phyloP scores from a whole-genome alignment of 352 stramenopile species.

The Pythium vanterpoolii region DNA sequence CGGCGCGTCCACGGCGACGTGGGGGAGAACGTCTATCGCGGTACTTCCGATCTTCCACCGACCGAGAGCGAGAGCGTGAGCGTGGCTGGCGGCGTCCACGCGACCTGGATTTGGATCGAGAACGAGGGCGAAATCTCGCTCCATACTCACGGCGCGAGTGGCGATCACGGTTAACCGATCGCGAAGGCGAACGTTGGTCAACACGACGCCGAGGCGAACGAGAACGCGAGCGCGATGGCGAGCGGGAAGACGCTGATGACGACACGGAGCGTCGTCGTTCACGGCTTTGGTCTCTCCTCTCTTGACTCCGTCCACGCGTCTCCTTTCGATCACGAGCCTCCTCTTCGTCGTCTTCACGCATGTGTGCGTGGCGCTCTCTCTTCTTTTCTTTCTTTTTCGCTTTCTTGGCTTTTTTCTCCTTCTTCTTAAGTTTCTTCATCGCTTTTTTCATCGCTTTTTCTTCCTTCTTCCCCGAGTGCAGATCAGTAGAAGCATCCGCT shows the following conservation, averaged over 20 bases:
- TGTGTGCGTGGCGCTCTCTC: neutral
- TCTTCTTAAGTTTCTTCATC: constrained; percentile 47
- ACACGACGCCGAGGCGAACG: neutral
- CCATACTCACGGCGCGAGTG: neutral
- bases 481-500: neutral
- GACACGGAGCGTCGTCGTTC: neutral
- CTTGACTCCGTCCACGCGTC: constrained; percentile 1
- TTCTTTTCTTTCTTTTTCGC: constrained; percentile 68
- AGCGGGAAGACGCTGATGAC: neutral
- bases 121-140: neutral
- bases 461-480: constrained; percentile 23
- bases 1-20: neutral
- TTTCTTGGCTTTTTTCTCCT: constrained; percentile 65
- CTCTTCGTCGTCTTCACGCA: neutral
- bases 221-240: constrained; percentile 3
- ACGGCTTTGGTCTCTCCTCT: neutral
- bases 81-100: neutral
- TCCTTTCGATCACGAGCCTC: neutral
- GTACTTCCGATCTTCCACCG: neutral
- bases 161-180: neutral
- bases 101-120: constrained; percentile 9
- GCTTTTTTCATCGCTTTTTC: constrained; percentile 52
- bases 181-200: constrained; percentile 5
- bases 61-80: neutral
- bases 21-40: neutral